Percentiles rank a stretch among this genome's conserved stretches.
Evolutionary conservation across 192 early-diverging fungal species (phyloP).

Genomic region (Cladochytrium replicatum): DNA sequence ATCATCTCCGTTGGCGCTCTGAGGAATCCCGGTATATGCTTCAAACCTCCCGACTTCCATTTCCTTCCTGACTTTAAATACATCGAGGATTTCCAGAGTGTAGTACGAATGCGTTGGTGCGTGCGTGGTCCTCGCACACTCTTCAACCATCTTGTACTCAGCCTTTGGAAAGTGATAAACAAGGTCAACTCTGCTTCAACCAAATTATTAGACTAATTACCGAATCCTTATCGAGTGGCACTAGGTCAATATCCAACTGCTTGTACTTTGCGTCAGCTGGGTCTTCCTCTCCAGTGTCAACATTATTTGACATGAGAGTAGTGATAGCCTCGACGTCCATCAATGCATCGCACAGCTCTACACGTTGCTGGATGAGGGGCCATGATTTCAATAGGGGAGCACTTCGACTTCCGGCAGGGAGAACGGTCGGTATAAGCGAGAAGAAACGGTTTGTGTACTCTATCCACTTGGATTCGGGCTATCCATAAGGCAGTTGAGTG

Average conservation of each 20-base stretch:
- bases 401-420: not conserved
- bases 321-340: constrained; percentile 19
- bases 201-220: too few relatives aligned
- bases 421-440: too few relatives aligned
- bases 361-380: too few relatives aligned
- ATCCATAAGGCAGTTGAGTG: not conserved
- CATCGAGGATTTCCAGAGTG: too few relatives aligned
- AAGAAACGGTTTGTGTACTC: constrained; percentile 2
- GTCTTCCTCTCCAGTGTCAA: not conserved
- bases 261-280: constrained; percentile 11
- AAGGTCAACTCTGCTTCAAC: too few relatives aligned
- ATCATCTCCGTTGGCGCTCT: too few relatives aligned
- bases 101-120: too few relatives aligned
- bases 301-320: constrained; percentile 1
- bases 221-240: constrained; percentile 5
- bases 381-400: not conserved
- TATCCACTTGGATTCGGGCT: constrained; percentile 11
- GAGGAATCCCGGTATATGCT: too few relatives aligned
- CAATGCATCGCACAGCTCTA: constrained; percentile 16
- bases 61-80: too few relatives aligned
- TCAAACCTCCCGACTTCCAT: constrained; percentile 6
- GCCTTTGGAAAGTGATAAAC: too few relatives aligned
- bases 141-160: too few relatives aligned
- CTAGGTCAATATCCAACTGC: constrained; percentile 5
- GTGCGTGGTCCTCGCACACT: too few relatives aligned